These are phyloP conservation scores for Ascosphaera aggregata DNA, from an alignment of 2,329 filamentous ascomycete genomes.

Conservation along the genomic window DNA sequence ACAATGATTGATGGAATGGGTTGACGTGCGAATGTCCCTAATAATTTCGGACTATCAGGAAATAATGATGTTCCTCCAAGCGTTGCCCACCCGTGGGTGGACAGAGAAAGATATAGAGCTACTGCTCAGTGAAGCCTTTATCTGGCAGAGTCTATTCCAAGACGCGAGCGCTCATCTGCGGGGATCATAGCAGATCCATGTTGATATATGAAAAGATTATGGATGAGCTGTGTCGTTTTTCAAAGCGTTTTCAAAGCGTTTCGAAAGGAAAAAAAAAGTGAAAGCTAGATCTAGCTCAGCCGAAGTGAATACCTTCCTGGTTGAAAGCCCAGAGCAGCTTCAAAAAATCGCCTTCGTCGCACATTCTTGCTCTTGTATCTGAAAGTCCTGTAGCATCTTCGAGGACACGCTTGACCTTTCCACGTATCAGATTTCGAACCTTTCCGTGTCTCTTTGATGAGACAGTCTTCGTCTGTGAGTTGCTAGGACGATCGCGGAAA, in stretches of 20 bases:
- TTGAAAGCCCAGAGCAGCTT: slow-evolving; percentile 67
- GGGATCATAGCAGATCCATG: slow-evolving; percentile 1
- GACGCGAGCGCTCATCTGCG: slow-evolving; percentile 72
- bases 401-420: slow-evolving; percentile 69
- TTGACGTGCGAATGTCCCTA: background rate
- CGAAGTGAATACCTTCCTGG: slow-evolving; percentile 81
- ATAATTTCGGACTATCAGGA: slow-evolving; percentile 33
- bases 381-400: slow-evolving; percentile 57
- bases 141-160: slow-evolving; percentile 95
- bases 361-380: slow-evolving; percentile 62
- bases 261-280: background rate
- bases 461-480: slow-evolving; percentile 25
- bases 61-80: slow-evolving; percentile 98
- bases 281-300: slow-evolving; percentile 20
- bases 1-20: background rate
- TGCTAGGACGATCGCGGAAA: slow-evolving; percentile 41
- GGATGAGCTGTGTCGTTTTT: background rate
- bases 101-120: slow-evolving; percentile 97
- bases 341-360: slow-evolving; percentile 83
- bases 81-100: slow-evolving; percentile 78
- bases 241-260: background rate
- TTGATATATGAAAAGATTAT: slow-evolving; percentile 1
- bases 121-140: slow-evolving; percentile 84
- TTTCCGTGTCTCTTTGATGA: slow-evolving; percentile 52
- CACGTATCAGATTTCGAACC: slow-evolving; percentile 56